phyloP scores from a whole-genome alignment of 768 basidiomycete species.

The Pleurotus platypus region DNA sequence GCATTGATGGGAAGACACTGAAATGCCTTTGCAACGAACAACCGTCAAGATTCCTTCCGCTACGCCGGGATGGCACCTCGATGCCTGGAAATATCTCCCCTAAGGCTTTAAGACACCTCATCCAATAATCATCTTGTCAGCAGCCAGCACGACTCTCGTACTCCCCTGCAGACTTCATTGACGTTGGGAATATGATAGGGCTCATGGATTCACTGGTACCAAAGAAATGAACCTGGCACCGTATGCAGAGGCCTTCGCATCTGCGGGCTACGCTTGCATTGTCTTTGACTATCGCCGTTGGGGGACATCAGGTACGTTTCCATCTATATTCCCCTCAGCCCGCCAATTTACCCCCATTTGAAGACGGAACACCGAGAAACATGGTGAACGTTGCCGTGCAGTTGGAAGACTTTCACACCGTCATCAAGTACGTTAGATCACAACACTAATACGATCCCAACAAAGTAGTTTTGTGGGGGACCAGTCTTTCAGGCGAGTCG shows the following conservation, averaged over 20 bases:
- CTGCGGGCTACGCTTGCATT: conserved; percentile 24
- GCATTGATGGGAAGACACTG: not conserved
- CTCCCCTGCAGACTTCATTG: not conserved
- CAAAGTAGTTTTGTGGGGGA: conserved; percentile 29
- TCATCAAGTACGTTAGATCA: conserved; percentile 26
- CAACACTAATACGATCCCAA: conserved; percentile 25
- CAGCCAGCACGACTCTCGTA: not conserved
- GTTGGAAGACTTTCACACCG: conserved; percentile 31
- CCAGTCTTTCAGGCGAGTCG: conserved; percentile 24
- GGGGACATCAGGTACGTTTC: conserved; percentile 27
- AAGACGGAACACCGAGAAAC: conserved; percentile 27
- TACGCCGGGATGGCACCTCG: conserved; percentile 25
- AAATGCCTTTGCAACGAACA: not conserved
- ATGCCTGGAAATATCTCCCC: conserved; percentile 30
- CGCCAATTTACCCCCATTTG: not conserved
- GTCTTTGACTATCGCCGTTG: conserved; percentile 35
- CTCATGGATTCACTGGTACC: conserved; percentile 25
- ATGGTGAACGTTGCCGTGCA: conserved; percentile 24
- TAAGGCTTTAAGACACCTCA: conserved; percentile 5
- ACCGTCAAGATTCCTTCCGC: conserved; percentile 25
- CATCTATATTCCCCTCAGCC: not conserved
- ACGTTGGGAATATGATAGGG: conserved; percentile 17
- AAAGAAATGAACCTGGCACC: conserved; percentile 25
- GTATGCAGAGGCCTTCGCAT: conserved; percentile 25
- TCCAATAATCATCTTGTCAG: conserved; percentile 27